Conservation (phyloP, 371 early-diverging fungal genomes). For the Haplosporangium sp. region DNA sequence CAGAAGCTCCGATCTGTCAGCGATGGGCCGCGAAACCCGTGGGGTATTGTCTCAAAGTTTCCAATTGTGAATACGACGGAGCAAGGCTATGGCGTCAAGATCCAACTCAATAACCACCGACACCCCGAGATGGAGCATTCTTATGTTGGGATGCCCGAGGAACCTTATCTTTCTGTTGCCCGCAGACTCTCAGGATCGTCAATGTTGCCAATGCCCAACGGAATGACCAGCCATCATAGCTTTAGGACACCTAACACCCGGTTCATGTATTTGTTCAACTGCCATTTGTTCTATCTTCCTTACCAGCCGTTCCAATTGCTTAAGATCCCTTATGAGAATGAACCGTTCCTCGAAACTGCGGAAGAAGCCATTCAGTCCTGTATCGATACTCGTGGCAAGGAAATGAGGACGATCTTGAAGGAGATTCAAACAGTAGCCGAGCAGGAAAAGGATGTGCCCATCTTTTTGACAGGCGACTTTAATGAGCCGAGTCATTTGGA, state of each 20-base stretch:
- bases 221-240: not conserved
- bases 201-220: not conserved
- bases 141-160: constrained; percentile 16
- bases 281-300: constrained; percentile 52
- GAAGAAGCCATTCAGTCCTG: constrained; percentile 46
- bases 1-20: constrained; percentile 31
- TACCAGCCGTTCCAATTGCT: constrained; percentile 55
- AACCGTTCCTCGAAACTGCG: constrained; percentile 35
- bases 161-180: no score
- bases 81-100: constrained; percentile 51
- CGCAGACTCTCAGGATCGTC: not conserved
- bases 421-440: constrained; percentile 37
- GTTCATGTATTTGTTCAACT: constrained; percentile 54
- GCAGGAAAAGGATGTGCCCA: constrained; percentile 37
- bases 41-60: constrained; percentile 54
- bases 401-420: constrained; percentile 32
- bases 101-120: constrained; percentile 43
- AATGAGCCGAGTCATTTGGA: constrained; percentile 58
- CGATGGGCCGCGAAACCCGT: constrained; percentile 42
- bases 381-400: constrained; percentile 38
- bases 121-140: constrained; percentile 36
- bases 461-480: constrained; percentile 55
- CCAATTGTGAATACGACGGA: constrained; percentile 47
- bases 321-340: constrained; percentile 49
- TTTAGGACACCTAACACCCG: constrained; percentile 16